phyloP scores from a whole-genome alignment of 352 stramenopile genomes.

The Phytophthora pisi region DNA sequence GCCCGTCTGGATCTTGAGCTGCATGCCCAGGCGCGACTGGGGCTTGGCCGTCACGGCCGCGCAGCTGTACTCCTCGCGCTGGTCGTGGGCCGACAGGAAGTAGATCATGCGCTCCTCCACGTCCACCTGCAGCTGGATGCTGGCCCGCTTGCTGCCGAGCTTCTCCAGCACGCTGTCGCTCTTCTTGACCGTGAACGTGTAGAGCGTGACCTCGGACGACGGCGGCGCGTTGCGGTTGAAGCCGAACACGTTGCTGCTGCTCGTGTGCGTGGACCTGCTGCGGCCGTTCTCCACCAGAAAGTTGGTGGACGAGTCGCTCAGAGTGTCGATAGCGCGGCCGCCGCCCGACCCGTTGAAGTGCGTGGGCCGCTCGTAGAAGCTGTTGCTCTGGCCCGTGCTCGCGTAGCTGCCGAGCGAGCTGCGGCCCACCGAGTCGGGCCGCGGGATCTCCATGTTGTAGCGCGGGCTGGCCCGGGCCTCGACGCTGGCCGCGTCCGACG shows the following conservation, averaged over 20 bases:
- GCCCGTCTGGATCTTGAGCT: slow-evolving; percentile 86
- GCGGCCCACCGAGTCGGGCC: slow-evolving; percentile 39
- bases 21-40: slow-evolving; percentile 78
- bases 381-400: slow-evolving; percentile 27
- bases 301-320: slow-evolving; percentile 42
- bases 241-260: slow-evolving; percentile 75
- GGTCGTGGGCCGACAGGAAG: slow-evolving; percentile 79
- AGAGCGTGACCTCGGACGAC: slow-evolving; percentile 75
- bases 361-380: slow-evolving; percentile 40
- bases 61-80: slow-evolving; percentile 81
- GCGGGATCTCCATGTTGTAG: slow-evolving; percentile 69
- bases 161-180: slow-evolving; percentile 85
- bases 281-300: slow-evolving; percentile 69
- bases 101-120: slow-evolving; percentile 85
- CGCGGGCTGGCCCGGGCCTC: slow-evolving; percentile 32
- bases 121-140: slow-evolving; percentile 85
- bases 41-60: slow-evolving; percentile 77
- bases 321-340: slow-evolving; percentile 37
- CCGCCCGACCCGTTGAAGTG: slow-evolving; percentile 31
- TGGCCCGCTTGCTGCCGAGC: slow-evolving; percentile 79
- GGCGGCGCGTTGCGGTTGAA: slow-evolving; percentile 55
- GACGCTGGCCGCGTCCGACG: slow-evolving; percentile 3
- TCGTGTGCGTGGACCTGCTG: slow-evolving; percentile 59
- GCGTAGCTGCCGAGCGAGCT: slow-evolving; percentile 56
- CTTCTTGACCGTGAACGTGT: slow-evolving; percentile 89